Conservation (phyloP, 169 alveolate genomes). For the Miamiensis avidus region DNA sequence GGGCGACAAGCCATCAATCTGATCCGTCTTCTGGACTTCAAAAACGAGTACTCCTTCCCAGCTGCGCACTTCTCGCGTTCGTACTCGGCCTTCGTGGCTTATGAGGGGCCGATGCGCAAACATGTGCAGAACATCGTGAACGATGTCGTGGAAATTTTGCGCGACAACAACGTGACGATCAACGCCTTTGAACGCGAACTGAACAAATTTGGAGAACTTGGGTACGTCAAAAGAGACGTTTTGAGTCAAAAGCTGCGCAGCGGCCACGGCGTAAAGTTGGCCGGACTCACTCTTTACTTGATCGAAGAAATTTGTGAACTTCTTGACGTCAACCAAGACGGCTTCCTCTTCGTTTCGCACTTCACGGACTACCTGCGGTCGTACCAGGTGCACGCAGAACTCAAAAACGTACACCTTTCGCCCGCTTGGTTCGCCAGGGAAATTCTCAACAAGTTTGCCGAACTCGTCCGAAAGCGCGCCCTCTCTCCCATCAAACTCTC, state of each 20-base stretch:
- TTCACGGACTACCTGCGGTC: not conserved
- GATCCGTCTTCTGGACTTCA: not conserved
- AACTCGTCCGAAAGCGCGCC: no score
- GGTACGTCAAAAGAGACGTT: not conserved
- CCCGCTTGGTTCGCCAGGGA: not conserved
- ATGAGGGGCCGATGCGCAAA: not conserved
- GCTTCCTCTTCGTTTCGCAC: not conserved
- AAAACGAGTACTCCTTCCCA: not conserved
- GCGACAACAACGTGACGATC: not conserved
- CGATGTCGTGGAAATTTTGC: not conserved
- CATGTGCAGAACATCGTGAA: not conserved
- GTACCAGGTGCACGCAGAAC: not conserved
- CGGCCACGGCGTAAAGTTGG: not conserved
- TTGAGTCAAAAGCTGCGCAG: not conserved
- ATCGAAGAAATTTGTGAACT: not conserved
- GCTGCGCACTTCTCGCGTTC: not conserved
- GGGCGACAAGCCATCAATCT: not conserved
- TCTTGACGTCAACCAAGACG: not conserved
- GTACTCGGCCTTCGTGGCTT: not conserved
- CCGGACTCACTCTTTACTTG: not conserved
- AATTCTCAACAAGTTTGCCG: no score
- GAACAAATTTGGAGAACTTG: not conserved
- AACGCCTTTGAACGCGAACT: not conserved
- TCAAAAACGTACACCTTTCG: no score
- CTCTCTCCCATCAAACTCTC: no score